These are phyloP conservation scores for Phytopythium mirpurense DNA, from an alignment of 352 stramenopile genomes.

Conservation along the genomic window DNA sequence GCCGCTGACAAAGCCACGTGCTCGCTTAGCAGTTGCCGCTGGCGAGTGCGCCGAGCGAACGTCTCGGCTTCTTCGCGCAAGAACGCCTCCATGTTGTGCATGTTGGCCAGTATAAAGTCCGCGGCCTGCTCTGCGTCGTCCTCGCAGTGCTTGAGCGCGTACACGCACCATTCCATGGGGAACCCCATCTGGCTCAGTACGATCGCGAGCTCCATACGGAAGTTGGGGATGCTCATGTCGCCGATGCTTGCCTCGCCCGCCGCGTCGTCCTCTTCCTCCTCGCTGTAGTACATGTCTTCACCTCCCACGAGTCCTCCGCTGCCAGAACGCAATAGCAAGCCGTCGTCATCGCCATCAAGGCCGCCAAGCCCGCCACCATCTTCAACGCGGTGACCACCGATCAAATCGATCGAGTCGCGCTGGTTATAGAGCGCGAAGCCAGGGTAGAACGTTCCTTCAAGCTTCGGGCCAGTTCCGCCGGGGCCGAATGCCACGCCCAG, in stretches of 20 bases:
- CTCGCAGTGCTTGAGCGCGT: constrained; percentile 75
- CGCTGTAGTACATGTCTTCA: constrained; percentile 80
- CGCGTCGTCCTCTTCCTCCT: constrained; percentile 75
- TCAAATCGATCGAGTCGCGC: constrained; percentile 80
- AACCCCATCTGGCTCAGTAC: constrained; percentile 84
- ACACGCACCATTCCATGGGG: constrained; percentile 85
- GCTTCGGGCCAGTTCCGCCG: constrained; percentile 74
- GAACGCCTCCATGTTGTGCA: constrained; percentile 76
- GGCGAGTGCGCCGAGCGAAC: constrained; percentile 36
- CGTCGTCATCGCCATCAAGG: constrained; percentile 13
- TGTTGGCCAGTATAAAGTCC: constrained; percentile 83
- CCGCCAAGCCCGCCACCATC: constrained; percentile 26
- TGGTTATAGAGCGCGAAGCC: constrained; percentile 88
- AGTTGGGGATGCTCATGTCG: constrained; percentile 60
- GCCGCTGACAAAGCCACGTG: constrained; percentile 6
- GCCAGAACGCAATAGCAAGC: constrained; percentile 24
- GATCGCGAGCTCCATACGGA: constrained; percentile 78
- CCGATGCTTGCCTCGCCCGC: constrained; percentile 1
- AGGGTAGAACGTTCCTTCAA: constrained; percentile 84
- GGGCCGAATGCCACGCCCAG: constrained; percentile 86
- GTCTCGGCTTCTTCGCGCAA: constrained; percentile 69
- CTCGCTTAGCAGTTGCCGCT: constrained; percentile 40
- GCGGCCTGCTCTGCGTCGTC: constrained; percentile 78
- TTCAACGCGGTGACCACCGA: constrained; percentile 80
- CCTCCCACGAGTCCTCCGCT: constrained; percentile 22